Conservation (phyloP, 768 basidiomycete genomes). For the Guyanaporus albipodus region DNA sequence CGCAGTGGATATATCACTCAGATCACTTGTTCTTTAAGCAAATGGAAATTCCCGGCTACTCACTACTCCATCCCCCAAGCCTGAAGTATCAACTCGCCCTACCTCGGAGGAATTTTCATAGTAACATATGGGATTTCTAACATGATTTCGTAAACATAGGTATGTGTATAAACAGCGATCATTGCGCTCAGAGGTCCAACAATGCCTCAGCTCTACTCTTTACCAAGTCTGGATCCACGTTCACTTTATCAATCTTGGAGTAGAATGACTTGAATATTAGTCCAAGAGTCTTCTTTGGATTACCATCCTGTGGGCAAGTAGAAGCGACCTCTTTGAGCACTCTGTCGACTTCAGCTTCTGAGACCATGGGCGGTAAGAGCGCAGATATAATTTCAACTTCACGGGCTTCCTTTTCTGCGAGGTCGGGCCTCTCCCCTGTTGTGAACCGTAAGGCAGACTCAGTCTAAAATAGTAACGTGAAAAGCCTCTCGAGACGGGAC, state of each 20-base stretch:
- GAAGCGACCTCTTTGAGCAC: slow-evolving; percentile 43
- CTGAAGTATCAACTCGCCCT: background rate
- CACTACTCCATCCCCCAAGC: background rate
- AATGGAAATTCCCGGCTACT: background rate
- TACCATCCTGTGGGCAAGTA: slow-evolving; percentile 13
- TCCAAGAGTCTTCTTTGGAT: slow-evolving; percentile 35
- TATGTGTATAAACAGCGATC: background rate
- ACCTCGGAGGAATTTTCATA: slow-evolving; percentile 2
- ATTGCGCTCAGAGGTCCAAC: slow-evolving; percentile 19
- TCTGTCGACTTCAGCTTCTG: slow-evolving; percentile 51
- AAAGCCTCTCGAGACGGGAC: background rate
- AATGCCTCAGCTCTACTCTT: slow-evolving; percentile 46
- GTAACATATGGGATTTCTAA: background rate
- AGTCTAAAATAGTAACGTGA: slow-evolving; percentile 35
- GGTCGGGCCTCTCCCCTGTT: slow-evolving; percentile 56
- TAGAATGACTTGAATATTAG: slow-evolving; percentile 63
- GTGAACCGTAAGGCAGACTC: slow-evolving; percentile 57
- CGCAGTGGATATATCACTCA: background rate
- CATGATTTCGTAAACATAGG: background rate
- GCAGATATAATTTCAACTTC: slow-evolving; percentile 54
- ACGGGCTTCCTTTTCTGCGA: slow-evolving; percentile 56
- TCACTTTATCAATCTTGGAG: slow-evolving; percentile 52
- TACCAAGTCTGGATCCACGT: slow-evolving; percentile 55
- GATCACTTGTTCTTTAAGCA: background rate
- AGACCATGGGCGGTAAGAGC: slow-evolving; percentile 58